phyloP scores from a whole-genome alignment of 2,329 filamentous ascomycete species.

The Penicillium corylophilum region DNA sequence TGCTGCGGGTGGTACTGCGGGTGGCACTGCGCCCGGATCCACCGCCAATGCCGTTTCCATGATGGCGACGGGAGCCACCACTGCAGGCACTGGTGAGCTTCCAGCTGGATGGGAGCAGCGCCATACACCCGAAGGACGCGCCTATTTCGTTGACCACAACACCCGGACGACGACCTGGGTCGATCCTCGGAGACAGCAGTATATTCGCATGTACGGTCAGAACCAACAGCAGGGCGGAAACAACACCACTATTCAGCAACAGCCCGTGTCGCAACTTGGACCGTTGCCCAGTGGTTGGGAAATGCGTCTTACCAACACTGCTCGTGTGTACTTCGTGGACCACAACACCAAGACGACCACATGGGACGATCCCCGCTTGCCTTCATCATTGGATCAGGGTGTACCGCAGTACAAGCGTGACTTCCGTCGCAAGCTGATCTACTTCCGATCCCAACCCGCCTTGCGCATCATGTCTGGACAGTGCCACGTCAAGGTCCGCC shows the following conservation, averaged over 20 bases:
- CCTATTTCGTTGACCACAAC: slow-evolving; percentile 98
- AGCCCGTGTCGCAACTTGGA: slow-evolving; percentile 94
- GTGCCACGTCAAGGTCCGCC: slow-evolving; percentile 95
- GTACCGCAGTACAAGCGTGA: slow-evolving; percentile 99
- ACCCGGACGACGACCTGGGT: slow-evolving; percentile 98
- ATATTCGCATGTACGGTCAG: slow-evolving; percentile 96
- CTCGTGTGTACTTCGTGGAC: slow-evolving; percentile 96
- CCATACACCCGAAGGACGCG: slow-evolving; percentile 88
- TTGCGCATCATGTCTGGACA: slow-evolving; percentile 93
- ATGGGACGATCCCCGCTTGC: slow-evolving; percentile 94
- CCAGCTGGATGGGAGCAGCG: slow-evolving; percentile 96
- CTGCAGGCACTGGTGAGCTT: slow-evolving; percentile 88
- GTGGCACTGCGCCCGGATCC: slow-evolving; percentile 37
- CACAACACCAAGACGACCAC: slow-evolving; percentile 99
- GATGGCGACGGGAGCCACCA: slow-evolving; percentile 94
- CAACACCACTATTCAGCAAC: slow-evolving; percentile 88
- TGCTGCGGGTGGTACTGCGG: slow-evolving; percentile 34
- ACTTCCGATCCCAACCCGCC: slow-evolving; percentile 97
- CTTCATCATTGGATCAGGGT: slow-evolving; percentile 94
- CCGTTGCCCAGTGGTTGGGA: slow-evolving; percentile 97
- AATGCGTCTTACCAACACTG: slow-evolving; percentile 98
- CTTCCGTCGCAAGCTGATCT: slow-evolving; percentile 95
- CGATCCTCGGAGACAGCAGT: slow-evolving; percentile 93
- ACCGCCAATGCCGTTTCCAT: slow-evolving; percentile 67
- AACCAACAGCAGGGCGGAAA: slow-evolving; percentile 59